Evolutionary conservation across 441 rosid species (phyloP).

Genomic region (Rhodomyrtus psidioides): DNA sequence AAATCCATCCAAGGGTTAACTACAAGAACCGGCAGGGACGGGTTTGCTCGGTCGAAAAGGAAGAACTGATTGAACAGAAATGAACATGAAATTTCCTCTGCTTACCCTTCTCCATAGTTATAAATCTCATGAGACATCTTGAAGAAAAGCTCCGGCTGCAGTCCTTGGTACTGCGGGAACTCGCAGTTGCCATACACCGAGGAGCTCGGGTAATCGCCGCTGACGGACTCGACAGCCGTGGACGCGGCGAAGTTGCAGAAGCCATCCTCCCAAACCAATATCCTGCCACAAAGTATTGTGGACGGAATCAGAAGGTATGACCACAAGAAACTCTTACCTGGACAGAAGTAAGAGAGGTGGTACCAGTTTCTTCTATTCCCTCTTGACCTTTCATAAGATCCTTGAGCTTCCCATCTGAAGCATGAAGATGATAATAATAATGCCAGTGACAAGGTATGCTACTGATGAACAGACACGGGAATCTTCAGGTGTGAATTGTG

Average conservation of each 20-base stretch:
- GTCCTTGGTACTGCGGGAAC: slow-evolving; percentile 73
- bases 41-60: background rate
- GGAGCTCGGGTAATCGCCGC: slow-evolving; percentile 48
- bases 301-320: background rate
- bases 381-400: slow-evolving; percentile 93
- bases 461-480: background rate
- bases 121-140: slow-evolving; percentile 99
- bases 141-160: slow-evolving; percentile 95
- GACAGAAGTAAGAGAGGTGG: background rate
- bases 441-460: background rate
- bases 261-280: slow-evolving; percentile 98
- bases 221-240: slow-evolving; percentile 28
- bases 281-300: slow-evolving; percentile 37
- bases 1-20: background rate
- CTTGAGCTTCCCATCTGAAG: slow-evolving; percentile 89
- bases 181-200: slow-evolving; percentile 48
- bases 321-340: background rate
- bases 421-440: slow-evolving; percentile 2
- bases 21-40: background rate
- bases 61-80: background rate
- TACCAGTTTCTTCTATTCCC: slow-evolving; percentile 98
- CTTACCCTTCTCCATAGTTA: slow-evolving; percentile 98
- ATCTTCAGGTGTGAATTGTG: background rate
- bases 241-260: slow-evolving; percentile 94
- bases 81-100: background rate